phyloP scores from a whole-genome alignment of 257 asterid species.

The Solanum appendiculatum region DNA sequence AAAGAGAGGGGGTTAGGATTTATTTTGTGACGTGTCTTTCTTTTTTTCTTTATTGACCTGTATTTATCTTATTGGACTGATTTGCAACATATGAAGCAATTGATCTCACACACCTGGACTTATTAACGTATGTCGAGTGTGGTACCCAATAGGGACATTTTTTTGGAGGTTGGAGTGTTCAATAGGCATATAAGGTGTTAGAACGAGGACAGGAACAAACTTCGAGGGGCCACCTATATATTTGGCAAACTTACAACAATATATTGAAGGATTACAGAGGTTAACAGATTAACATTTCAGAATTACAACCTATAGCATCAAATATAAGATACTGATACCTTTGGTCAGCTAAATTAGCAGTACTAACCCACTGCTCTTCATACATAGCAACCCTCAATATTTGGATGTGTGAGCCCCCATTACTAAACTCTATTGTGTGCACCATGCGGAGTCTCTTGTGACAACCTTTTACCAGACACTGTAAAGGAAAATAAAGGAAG shows the following conservation, averaged over 20 bases:
- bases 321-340: constrained; percentile 31
- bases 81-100: background rate
- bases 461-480: constrained; percentile 99
- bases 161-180: background rate
- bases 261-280: background rate
- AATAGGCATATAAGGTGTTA: background rate
- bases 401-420: constrained; percentile 87
- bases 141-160: background rate
- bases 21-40: background rate
- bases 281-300: background rate
- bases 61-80: background rate
- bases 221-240: background rate
- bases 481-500: background rate
- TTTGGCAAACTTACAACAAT: background rate
- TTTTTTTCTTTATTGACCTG: background rate
- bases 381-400: constrained; percentile 90
- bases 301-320: background rate
- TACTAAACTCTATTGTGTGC: constrained; percentile 89
- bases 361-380: constrained; percentile 95
- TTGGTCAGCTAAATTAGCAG: constrained; percentile 61
- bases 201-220: background rate
- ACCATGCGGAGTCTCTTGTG: constrained; percentile 90
- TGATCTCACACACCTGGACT: background rate
- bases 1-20: background rate
- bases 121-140: background rate